Percentiles rank a stretch among this genome's conserved stretches.
Conservation (phyloP, 371 early-diverging fungal genomes). For the Mucor piriformis region DNA sequence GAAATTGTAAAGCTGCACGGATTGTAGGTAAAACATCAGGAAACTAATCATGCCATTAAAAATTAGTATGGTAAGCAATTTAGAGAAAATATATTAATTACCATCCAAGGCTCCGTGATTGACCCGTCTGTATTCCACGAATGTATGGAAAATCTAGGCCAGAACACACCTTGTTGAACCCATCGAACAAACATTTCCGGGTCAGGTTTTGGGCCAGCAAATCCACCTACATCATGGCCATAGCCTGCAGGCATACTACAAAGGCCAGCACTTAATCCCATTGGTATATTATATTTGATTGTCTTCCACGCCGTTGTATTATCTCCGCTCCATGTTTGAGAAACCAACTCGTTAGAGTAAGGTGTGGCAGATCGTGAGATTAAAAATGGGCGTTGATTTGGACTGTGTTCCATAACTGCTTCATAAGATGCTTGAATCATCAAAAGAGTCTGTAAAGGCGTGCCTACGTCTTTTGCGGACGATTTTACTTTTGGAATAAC, state of each 20-base stretch:
- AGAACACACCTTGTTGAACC: conserved; percentile 67
- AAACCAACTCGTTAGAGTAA: conserved; percentile 48
- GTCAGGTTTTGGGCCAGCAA: conserved; percentile 59
- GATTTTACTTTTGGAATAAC: neutral
- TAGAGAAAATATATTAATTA: no score
- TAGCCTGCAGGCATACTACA: conserved; percentile 52
- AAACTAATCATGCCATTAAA: conserved; percentile 27
- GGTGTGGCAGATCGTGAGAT: conserved; percentile 60
- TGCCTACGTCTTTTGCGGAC: conserved; percentile 32
- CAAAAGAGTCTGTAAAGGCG: conserved; percentile 54
- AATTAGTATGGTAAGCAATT: no score
- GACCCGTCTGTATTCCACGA: conserved; percentile 61
- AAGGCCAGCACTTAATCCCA: conserved; percentile 59
- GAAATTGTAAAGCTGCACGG: conserved; percentile 54
- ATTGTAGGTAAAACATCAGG: conserved; percentile 52
- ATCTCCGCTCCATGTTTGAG: conserved; percentile 68
- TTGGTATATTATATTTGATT: conserved; percentile 60
- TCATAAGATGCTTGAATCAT: conserved; percentile 65
- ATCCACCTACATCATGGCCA: conserved; percentile 71
- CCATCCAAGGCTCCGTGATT: conserved; percentile 69
- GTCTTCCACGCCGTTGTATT: conserved; percentile 67
- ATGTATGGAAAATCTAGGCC: conserved; percentile 66
- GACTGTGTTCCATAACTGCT: conserved; percentile 43
- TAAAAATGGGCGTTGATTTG: conserved; percentile 55
- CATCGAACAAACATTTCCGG: conserved; percentile 65